Evolutionary conservation across 352 stramenopile species (phyloP).

Genomic region (Globisporangium cederbergense): DNA sequence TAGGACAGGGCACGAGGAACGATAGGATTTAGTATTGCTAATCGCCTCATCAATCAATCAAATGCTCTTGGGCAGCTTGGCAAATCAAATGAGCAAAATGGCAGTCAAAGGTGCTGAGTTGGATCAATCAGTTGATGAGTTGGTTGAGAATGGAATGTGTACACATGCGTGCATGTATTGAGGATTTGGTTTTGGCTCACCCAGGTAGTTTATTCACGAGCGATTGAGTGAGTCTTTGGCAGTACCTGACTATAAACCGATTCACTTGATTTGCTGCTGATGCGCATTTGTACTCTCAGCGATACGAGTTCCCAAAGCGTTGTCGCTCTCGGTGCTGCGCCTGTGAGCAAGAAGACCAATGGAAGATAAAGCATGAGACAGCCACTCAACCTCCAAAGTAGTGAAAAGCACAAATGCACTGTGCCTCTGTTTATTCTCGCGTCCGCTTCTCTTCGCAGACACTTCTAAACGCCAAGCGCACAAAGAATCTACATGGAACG

Average conservation of each 20-base stretch:
- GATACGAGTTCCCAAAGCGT: conserved; percentile 18
- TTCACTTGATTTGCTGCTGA: not conserved
- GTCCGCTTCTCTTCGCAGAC: conserved; percentile 17
- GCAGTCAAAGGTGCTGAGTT: not conserved
- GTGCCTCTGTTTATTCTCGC: conserved; percentile 17
- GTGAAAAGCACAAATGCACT: not conserved
- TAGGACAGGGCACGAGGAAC: not conserved
- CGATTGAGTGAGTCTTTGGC: conserved; percentile 3
- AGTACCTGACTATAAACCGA: conserved; percentile 10
- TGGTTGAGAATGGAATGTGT: not conserved
- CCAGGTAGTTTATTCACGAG: conserved; percentile 5
- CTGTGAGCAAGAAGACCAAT: conserved; percentile 3
- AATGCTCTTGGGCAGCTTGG: conserved; percentile 7
- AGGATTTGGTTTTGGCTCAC: not conserved
- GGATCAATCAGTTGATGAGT: not conserved
- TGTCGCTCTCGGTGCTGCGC: conserved; percentile 19
- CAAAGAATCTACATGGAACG: conserved; percentile 37
- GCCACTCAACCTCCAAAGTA: not conserved
- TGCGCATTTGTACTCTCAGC: conserved; percentile 11
- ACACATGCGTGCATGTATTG: conserved; percentile 3
- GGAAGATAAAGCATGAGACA: conserved; percentile 9
- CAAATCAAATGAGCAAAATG: not conserved
- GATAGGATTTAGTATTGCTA: conserved; percentile 8
- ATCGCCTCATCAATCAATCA: conserved; percentile 13
- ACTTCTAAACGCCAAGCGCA: conserved; percentile 14